These are phyloP conservation scores for Globisporangium okanoganense DNA, from an alignment of 352 stramenopile species.

Conservation along the genomic window DNA sequence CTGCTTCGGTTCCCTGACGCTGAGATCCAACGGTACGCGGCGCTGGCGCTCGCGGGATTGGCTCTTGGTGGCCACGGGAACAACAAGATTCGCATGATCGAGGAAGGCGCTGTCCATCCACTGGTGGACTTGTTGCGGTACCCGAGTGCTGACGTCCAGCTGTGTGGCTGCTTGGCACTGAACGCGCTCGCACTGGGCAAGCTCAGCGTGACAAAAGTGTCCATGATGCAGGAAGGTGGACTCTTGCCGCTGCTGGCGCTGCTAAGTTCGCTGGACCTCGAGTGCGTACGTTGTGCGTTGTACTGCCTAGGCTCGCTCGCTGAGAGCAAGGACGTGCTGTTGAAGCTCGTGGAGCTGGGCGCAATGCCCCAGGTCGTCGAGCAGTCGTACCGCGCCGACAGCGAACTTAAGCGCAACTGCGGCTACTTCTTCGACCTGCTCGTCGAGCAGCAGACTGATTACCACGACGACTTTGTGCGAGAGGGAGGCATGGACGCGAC, in stretches of 20 bases:
- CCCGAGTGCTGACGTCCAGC: conserved; percentile 92
- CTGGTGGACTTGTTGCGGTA: conserved; percentile 93
- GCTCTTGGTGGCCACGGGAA: conserved; percentile 89
- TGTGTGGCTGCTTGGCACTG: conserved; percentile 90
- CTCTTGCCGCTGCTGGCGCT: conserved; percentile 87
- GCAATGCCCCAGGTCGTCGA: conserved; percentile 79
- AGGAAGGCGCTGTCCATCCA: conserved; percentile 90
- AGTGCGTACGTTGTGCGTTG: conserved; percentile 87
- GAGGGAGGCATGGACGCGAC: conserved; percentile 87
- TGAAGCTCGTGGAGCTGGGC: conserved; percentile 89
- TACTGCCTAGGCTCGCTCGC: conserved; percentile 93
- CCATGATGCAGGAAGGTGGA: conserved; percentile 88
- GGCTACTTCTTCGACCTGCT: conserved; percentile 92
- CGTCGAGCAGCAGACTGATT: conserved; percentile 90
- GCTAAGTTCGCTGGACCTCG: conserved; percentile 81
- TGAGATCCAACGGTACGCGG: conserved; percentile 94
- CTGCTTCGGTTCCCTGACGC: conserved; percentile 93
- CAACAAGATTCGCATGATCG: conserved; percentile 92
- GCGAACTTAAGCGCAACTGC: conserved; percentile 90
- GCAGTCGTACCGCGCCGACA: conserved; percentile 79
- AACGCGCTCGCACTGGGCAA: conserved; percentile 90
- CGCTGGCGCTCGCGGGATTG: conserved; percentile 90
- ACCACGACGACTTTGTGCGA: conserved; percentile 87
- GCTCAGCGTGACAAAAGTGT: conserved; percentile 83
- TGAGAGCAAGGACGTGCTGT: conserved; percentile 90